Base-by-base conservation (phyloP, 2,329 filamentous ascomycete species). In the Botrytis hyacinthi region DNA sequence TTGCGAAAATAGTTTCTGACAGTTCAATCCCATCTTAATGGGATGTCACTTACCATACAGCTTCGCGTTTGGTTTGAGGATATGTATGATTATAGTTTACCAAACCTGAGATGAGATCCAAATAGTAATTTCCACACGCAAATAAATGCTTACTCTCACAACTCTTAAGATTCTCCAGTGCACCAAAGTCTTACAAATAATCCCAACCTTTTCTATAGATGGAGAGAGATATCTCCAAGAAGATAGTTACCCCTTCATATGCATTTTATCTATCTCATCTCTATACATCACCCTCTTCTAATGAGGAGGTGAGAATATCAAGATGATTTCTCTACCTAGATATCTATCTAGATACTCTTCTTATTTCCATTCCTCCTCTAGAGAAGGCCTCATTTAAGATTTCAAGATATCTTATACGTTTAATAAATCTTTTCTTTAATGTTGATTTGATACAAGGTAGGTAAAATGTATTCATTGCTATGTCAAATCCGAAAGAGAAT, bases 51-150 rank as follows among this genome's bases (percentile, higher is more conserved):
- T n/a, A 51, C 48, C 4, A n/a, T 3, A n/a, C 10, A n/a, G 10
- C 9, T 14, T 14, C 48, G 48, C 10, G 12, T 7, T 14, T 54
- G 48, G 26, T 14, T 54, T 54, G 48, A 54, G 48, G 3, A 29
- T 6, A 18, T 54, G 51, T 7, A 1, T 16, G 14, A 18, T 29
- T 29, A 16, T 18, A 29, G 2, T 18, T 18, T 54, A 16, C 5
- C 6, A 18, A n/a, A 54, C 26, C 6, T n/a, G 12, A 16, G n/a
- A 16, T 18, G 51, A 54, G n/a, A 18, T 54, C 14, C 16, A 54
- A n/a, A 54, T 8, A 16, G n/a, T 54, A 18, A n/a, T 7, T 51
- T 14, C 0, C 0, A 26, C 9, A n/a, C 4, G 5, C 6, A 4
- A 12, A 51, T 14, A n/a, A 14, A 51, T n/a, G 3, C 2, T n/a